These are phyloP conservation scores for Licmophora abbreviata DNA, from an alignment of 108 stramenopile species.

Conservation along the genomic window DNA sequence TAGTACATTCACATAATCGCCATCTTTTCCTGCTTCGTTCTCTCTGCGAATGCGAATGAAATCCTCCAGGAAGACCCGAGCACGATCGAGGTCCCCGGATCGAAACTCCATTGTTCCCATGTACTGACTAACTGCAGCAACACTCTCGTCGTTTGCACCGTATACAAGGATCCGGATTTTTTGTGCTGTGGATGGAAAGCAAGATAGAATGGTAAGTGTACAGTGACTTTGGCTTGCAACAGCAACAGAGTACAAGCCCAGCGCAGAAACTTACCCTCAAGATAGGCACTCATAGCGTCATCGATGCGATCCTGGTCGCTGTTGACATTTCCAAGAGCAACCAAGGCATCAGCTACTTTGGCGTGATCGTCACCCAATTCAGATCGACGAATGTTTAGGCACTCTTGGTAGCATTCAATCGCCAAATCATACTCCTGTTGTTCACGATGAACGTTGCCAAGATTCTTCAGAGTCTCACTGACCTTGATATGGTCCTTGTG, in stretches of 20 bases:
- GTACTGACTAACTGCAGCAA: slow-evolving; percentile 22
- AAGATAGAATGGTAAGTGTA: neutral
- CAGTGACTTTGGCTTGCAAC: neutral
- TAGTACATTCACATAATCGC: slow-evolving; percentile 6
- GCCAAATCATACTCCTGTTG: slow-evolving; percentile 20
- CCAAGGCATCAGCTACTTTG: slow-evolving; percentile 23
- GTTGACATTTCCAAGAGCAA: slow-evolving; percentile 24
- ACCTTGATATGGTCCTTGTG: slow-evolving; percentile 28
- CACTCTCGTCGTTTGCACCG: slow-evolving; percentile 11
- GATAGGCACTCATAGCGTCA: slow-evolving; percentile 25
- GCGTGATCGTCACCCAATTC: slow-evolving; percentile 23
- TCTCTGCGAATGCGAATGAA: slow-evolving; percentile 14
- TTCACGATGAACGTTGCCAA: slow-evolving; percentile 32
- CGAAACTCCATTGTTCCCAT: slow-evolving; percentile 30
- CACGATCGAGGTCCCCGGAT: slow-evolving; percentile 22
- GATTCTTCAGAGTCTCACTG: slow-evolving; percentile 34
- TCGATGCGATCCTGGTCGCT: slow-evolving; percentile 25
- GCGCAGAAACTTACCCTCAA: slow-evolving; percentile 17
- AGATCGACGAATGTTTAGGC: slow-evolving; percentile 20
- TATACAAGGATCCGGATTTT: slow-evolving; percentile 12
- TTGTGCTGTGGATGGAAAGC: slow-evolving; percentile 12
- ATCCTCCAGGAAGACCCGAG: slow-evolving; percentile 12
- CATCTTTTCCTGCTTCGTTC: slow-evolving; percentile 1
- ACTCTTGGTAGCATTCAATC: slow-evolving; percentile 26
- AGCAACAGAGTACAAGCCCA: neutral